These are phyloP conservation scores for Cyberlindnera euphorbiiphila DNA, from an alignment of 805 yeast genomes.

Conservation along the genomic window DNA sequence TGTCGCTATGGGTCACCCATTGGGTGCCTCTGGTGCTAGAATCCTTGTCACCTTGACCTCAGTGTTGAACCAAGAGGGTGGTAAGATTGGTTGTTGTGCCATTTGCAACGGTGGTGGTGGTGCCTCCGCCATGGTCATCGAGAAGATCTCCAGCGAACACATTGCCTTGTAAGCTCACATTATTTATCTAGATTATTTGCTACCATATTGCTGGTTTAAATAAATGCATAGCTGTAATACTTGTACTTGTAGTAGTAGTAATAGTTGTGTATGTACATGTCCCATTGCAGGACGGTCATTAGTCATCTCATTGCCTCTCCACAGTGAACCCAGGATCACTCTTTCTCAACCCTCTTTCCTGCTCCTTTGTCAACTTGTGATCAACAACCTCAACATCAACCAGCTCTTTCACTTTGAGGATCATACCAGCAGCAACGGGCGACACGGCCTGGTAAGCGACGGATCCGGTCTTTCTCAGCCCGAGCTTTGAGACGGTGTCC, in stretches of 20 bases:
- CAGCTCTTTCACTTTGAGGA: constrained; percentile 79
- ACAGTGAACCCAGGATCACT: constrained; percentile 58
- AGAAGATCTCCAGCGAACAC: constrained; percentile 43
- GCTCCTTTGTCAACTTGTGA: constrained; percentile 42
- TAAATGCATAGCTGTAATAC: not conserved
- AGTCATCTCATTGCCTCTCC: constrained; percentile 27
- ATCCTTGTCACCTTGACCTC: constrained; percentile 81
- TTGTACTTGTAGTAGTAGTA: not conserved
- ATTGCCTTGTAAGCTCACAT: constrained; percentile 21
- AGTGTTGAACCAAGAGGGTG: constrained; percentile 78
- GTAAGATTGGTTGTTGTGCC: constrained; percentile 90
- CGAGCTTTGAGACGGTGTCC: constrained; percentile 65
- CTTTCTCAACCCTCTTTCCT: constrained; percentile 54
- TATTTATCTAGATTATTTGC: not conserved
- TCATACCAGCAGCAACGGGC: constrained; percentile 81
- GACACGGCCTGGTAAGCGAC: constrained; percentile 68
- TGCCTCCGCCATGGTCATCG: constrained; percentile 88
- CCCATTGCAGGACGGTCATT: not conserved
- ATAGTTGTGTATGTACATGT: not conserved
- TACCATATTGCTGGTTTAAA: not conserved
- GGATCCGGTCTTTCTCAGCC: constrained; percentile 70
- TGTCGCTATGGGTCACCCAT: constrained; percentile 91
- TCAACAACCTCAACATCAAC: constrained; percentile 76
- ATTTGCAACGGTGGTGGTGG: constrained; percentile 99
- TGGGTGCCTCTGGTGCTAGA: constrained; percentile 96